These are phyloP conservation scores for Eruca vesicaria DNA, from an alignment of 441 rosid genomes.

Conservation along the genomic window DNA sequence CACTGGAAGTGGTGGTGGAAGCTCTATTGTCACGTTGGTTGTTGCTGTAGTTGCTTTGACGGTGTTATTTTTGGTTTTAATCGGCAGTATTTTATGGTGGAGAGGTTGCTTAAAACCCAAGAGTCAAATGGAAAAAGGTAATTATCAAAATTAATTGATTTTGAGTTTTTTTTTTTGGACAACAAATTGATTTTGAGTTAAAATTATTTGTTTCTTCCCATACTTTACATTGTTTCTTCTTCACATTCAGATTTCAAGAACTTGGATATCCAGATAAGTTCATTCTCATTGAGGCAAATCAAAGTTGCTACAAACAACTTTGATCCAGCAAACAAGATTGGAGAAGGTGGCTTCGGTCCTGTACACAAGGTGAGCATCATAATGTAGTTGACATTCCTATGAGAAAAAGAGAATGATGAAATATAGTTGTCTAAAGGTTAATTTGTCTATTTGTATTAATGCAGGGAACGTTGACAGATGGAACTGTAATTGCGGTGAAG, in stretches of 20 bases:
- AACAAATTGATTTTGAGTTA: too few relatives aligned
- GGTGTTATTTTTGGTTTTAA: conserved; percentile 34
- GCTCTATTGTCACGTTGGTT: conserved; percentile 35
- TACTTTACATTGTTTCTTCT: conserved; percentile 1
- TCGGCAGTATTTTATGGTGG: conserved; percentile 48
- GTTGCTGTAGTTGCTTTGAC: conserved; percentile 42
- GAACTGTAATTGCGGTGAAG: conserved; percentile 70
- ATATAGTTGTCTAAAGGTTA: too few relatives aligned
- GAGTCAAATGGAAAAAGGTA: conserved; percentile 44
- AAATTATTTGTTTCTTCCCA: neutral
- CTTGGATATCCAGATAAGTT: conserved; percentile 65
- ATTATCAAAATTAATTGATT: neutral
- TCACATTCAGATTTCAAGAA: conserved; percentile 51
- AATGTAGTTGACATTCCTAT: neutral
- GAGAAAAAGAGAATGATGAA: neutral
- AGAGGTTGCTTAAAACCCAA: conserved; percentile 38
- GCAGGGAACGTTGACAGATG: conserved; percentile 65
- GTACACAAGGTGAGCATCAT: conserved; percentile 62
- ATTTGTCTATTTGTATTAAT: too few relatives aligned
- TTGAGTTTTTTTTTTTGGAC: too few relatives aligned
- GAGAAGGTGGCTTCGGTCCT: conserved; percentile 97
- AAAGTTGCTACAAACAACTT: conserved; percentile 72
- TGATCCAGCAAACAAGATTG: conserved; percentile 63
- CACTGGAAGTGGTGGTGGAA: conserved; percentile 13
- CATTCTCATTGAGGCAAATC: conserved; percentile 68